Evolutionary conservation across 805 yeast species (phyloP).

Genomic region (Zygoascus bituminiphila): DNA sequence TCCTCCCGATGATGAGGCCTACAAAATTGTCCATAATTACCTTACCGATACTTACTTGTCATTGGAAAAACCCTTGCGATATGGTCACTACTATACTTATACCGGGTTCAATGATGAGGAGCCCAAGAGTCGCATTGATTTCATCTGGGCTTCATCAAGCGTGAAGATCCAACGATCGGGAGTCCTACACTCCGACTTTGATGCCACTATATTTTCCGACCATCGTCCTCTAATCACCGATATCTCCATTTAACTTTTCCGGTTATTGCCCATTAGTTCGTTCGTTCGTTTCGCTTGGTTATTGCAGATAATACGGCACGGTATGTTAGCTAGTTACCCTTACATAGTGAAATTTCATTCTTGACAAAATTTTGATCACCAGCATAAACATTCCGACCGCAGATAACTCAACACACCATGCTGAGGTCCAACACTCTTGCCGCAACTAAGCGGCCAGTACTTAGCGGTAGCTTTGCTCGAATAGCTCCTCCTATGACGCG

Average conservation of each 20-base stretch:
- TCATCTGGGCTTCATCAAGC: slow-evolving; percentile 35
- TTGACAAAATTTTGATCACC: neutral
- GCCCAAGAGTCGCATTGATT: slow-evolving; percentile 31
- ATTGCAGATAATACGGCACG: too few species aligned
- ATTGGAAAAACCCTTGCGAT: slow-evolving; percentile 28
- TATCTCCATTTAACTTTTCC: slow-evolving; percentile 1
- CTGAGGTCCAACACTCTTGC: neutral
- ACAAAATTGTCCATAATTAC: slow-evolving; percentile 34
- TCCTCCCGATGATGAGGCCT: slow-evolving; percentile 34
- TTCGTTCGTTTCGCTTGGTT: too few species aligned
- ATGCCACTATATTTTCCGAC: slow-evolving; percentile 10
- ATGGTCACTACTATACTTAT: slow-evolving; percentile 39
- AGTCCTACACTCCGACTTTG: slow-evolving; percentile 13
- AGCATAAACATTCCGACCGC: too few species aligned
- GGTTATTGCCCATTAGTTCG: too few species aligned
- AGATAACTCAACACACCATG: neutral
- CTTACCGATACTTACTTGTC: slow-evolving; percentile 30
- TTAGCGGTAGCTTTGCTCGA: neutral
- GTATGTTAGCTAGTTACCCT: neutral
- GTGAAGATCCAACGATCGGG: slow-evolving; percentile 10
- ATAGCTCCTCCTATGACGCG: neutral
- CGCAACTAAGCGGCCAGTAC: neutral
- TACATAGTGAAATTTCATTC: neutral
- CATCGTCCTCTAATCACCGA: slow-evolving; percentile 15
- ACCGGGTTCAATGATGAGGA: slow-evolving; percentile 39